phyloP scores from a whole-genome alignment of 441 rosid genomes.

The Iberis amara region DNA sequence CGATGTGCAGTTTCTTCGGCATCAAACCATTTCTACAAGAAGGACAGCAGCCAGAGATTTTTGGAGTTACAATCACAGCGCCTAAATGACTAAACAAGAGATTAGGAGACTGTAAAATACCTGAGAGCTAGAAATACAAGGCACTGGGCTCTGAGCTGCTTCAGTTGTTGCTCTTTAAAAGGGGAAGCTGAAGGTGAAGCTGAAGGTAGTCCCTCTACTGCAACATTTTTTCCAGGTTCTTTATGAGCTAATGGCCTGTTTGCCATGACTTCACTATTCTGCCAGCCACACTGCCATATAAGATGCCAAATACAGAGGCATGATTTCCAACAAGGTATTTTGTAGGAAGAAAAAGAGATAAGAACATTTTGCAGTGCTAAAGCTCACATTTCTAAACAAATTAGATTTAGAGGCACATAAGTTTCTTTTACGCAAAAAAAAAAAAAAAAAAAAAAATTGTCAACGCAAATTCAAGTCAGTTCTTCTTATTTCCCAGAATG shows the following conservation, averaged over 20 bases:
- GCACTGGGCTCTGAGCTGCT: constrained; percentile 97
- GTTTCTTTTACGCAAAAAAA: too few relatives aligned
- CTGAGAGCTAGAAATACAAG: constrained; percentile 90
- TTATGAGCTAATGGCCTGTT: constrained; percentile 44
- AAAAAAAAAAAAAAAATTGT: background rate
- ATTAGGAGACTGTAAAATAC: constrained; percentile 33
- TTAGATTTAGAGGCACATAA: too few relatives aligned
- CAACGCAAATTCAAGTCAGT: constrained; percentile 1
- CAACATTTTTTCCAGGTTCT: constrained; percentile 63
- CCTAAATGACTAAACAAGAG: constrained; percentile 14
- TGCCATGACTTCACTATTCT: constrained; percentile 44
- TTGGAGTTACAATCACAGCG: background rate
- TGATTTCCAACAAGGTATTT: background rate
- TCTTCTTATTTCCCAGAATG: background rate
- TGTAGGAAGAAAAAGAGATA: background rate
- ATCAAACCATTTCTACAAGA: constrained; percentile 59
- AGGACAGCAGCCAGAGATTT: constrained; percentile 24
- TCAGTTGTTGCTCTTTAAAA: constrained; percentile 84
- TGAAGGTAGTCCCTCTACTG: constrained; percentile 38
- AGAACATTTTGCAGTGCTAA: background rate
- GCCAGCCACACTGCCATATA: constrained; percentile 48
- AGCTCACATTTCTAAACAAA: background rate
- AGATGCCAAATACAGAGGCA: constrained; percentile 1
- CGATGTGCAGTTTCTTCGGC: constrained; percentile 87
- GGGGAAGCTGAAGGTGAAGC: constrained; percentile 55